Conservation (phyloP, 352 stramenopile genomes). For the Globisporangium polare region DNA sequence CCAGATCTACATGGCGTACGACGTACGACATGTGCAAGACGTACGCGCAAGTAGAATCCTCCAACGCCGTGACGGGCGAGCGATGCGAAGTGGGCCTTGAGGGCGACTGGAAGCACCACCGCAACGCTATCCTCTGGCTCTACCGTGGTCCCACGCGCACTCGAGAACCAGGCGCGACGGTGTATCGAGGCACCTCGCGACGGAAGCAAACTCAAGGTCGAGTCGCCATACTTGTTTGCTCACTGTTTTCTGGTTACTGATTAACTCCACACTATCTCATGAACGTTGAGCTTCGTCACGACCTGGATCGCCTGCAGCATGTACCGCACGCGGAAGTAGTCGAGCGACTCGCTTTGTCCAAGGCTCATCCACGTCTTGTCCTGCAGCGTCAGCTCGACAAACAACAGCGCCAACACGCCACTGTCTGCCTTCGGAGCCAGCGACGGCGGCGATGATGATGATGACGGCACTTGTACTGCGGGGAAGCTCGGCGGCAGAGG, state of each 20-base stretch:
- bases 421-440: background rate
- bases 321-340: constrained; percentile 12
- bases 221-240: background rate
- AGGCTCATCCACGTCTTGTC: background rate
- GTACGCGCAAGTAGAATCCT: background rate
- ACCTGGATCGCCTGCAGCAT: constrained; percentile 7
- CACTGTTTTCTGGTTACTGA: background rate
- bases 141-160: background rate
- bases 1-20: background rate
- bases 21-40: background rate
- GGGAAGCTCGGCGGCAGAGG: background rate
- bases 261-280: background rate
- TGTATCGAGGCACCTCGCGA: background rate
- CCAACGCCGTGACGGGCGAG: background rate
- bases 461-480: background rate
- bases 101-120: background rate
- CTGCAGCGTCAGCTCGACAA: constrained; percentile 1
- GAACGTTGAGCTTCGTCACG: constrained; percentile 2
- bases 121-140: constrained; percentile 1
- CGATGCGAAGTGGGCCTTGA: background rate
- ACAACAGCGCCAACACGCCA: constrained; percentile 13
- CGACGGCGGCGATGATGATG: background rate
- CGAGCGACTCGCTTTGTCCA: background rate
- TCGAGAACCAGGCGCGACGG: background rate
- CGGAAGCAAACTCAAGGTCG: background rate